A percentile compares a stretch with the other conserved stretches of the same genome.
Conservation (phyloP, 345 rosid species). For the Lepidium africanum region DNA sequence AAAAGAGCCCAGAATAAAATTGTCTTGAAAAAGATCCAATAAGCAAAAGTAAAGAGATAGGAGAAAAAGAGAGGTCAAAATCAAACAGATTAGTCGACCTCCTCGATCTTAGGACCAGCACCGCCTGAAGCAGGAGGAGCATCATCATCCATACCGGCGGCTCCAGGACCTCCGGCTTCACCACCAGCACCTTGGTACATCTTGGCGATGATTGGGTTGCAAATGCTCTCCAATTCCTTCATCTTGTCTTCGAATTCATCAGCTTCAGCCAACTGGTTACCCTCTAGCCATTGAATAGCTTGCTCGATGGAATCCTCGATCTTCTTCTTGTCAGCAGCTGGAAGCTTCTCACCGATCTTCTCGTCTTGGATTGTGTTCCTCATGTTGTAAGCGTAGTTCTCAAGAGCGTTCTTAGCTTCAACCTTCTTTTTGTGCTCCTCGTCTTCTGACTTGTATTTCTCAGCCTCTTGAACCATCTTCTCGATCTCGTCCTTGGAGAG, state of each 20-base stretch:
- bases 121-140: conserved; percentile 38
- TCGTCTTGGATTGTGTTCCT: conserved; percentile 67
- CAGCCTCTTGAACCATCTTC: conserved; percentile 78
- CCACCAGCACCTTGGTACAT: conserved; percentile 74
- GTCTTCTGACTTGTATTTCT: conserved; percentile 69
- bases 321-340: conserved; percentile 57
- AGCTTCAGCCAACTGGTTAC: conserved; percentile 68
- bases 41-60: not conserved
- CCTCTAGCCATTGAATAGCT: conserved; percentile 65
- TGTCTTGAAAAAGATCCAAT: not conserved
- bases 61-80: not conserved
- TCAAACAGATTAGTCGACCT: conserved; percentile 30
- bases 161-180: conserved; percentile 43
- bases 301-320: conserved; percentile 51
- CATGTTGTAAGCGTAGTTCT: conserved; percentile 71
- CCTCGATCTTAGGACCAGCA: conserved; percentile 60
- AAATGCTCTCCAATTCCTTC: conserved; percentile 78
- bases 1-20: conserved; percentile 3
- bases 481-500: conserved; percentile 63
- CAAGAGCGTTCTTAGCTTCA: conserved; percentile 65
- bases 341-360: conserved; percentile 59
- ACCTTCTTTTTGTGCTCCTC: conserved; percentile 81
- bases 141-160: conserved; percentile 34
- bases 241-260: conserved; percentile 78
- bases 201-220: conserved; percentile 79